Conservation (phyloP, 352 stramenopile species). For the Globisporangium rhizosaccharum region DNA sequence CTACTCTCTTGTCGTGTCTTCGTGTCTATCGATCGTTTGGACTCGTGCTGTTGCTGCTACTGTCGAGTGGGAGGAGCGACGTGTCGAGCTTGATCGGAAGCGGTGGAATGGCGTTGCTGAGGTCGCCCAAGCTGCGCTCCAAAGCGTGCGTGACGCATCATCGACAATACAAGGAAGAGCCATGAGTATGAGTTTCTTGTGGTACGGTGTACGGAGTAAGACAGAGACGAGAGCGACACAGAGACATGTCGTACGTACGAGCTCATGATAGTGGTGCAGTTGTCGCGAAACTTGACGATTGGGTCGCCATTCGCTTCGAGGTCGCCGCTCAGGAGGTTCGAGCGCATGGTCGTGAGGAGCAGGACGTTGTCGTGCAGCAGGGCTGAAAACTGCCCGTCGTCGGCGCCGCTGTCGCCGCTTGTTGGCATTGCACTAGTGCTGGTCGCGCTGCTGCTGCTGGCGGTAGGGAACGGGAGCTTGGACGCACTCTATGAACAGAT, state of each 20-base stretch:
- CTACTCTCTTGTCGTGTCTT: no score
- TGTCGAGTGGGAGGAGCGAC: conserved; percentile 44
- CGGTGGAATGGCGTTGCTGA: conserved; percentile 61
- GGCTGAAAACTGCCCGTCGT: conserved; percentile 43
- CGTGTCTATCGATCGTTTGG: no score
- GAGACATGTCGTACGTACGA: conserved; percentile 36
- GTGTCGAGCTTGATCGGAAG: conserved; percentile 63
- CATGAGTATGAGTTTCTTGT: background rate
- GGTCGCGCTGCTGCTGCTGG: background rate
- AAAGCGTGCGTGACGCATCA: background rate
- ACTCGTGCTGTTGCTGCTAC: conserved; percentile 8
- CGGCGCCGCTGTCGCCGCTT: conserved; percentile 14
- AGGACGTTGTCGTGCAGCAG: conserved; percentile 67
- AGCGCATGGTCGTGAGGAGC: conserved; percentile 57
- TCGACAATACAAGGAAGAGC: no score
- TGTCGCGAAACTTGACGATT: conserved; percentile 67
- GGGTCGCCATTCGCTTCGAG: conserved; percentile 39
- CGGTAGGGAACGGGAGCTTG: conserved; percentile 3
- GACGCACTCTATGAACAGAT: background rate
- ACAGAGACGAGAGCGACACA: background rate
- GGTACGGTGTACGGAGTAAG: no score
- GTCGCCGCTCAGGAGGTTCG: conserved; percentile 61
- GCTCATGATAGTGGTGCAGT: conserved; percentile 49
- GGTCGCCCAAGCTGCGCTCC: conserved; percentile 33
- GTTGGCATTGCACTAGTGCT: background rate